phyloP scores from a whole-genome alignment of 179 eudicot species.

The Dionaea muscipula region DNA sequence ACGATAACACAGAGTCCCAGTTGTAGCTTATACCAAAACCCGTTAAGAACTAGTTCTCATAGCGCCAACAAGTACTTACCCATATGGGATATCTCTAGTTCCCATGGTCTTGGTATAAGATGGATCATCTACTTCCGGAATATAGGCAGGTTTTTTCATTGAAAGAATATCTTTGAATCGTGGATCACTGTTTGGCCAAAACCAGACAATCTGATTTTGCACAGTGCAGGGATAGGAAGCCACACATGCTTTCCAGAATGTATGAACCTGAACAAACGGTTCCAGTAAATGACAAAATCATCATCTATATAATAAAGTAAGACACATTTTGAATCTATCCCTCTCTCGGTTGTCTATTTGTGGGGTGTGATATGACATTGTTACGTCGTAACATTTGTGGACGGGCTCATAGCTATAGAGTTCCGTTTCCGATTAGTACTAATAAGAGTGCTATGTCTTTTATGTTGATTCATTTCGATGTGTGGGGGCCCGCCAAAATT shows the following conservation, averaged over 20 bases:
- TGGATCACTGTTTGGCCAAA: slow-evolving; percentile 73
- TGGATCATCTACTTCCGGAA: slow-evolving; percentile 73
- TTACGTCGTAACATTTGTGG: slow-evolving; percentile 11
- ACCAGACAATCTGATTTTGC: slow-evolving; percentile 79
- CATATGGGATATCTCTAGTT: slow-evolving; percentile 62
- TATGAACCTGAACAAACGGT: slow-evolving; percentile 42
- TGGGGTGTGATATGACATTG: slow-evolving; percentile 3
- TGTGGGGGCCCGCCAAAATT: slow-evolving; percentile 13
- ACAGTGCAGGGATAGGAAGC: slow-evolving; percentile 59
- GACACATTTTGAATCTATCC: too few relatives aligned
- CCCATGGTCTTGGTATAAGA: slow-evolving; percentile 44
- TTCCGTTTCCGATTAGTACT: not conserved
- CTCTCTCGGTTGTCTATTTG: too few relatives aligned
- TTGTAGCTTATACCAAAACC: too few relatives aligned
- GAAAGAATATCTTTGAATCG: slow-evolving; percentile 36
- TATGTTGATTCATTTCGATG: slow-evolving; percentile 17
- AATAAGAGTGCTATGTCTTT: slow-evolving; percentile 16
- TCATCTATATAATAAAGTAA: too few relatives aligned
- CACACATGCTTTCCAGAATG: slow-evolving; percentile 62
- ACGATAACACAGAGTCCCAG: not conserved
- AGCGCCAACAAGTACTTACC: slow-evolving; percentile 22
- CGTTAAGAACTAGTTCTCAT: too few relatives aligned
- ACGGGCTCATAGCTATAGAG: slow-evolving; percentile 10
- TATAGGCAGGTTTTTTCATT: slow-evolving; percentile 51
- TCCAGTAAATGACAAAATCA: too few relatives aligned